phyloP scores from a whole-genome alignment of 208 protist genomes.

The Trypanosoma boissoni region DNA sequence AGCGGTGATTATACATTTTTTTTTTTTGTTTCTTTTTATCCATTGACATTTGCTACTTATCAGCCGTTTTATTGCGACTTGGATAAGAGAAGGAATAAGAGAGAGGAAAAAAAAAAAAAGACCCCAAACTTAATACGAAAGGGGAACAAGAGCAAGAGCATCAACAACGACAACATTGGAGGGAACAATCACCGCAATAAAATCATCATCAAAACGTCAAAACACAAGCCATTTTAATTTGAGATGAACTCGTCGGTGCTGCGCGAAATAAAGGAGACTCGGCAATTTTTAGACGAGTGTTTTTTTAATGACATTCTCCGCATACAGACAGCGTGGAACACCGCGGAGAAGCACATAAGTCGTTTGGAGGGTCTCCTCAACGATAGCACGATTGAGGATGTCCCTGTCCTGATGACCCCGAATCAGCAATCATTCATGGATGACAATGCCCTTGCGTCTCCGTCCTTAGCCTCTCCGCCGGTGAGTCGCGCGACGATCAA shows the following conservation, averaged over 20 bases:
- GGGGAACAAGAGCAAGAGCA: not conserved
- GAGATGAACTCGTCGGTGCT: constrained; percentile 31
- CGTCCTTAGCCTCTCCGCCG: constrained; percentile 45
- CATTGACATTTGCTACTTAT: not conserved
- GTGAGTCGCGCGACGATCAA: constrained; percentile 35
- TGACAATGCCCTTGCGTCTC: constrained; percentile 32
- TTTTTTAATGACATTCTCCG: constrained; percentile 10
- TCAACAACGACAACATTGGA: not conserved
- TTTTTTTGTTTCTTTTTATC: constrained; percentile 10
- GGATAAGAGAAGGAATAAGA: not conserved
- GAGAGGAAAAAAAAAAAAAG: not conserved
- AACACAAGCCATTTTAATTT: not conserved
- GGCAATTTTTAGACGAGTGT: constrained; percentile 29
- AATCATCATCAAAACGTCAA: no score
- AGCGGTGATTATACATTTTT: not conserved
- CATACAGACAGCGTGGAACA: constrained; percentile 10
- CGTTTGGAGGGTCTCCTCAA: constrained; percentile 13
- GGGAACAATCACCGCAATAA: no score
- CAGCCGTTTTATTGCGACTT: not conserved
- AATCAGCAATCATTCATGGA: constrained; percentile 41
- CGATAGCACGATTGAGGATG: constrained; percentile 28
- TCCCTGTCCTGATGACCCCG: constrained; percentile 34
- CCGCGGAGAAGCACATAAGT: constrained; percentile 12
- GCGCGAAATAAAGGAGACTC: constrained; percentile 73
- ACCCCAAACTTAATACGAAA: not conserved